A percentile compares a stretch with the other conserved stretches of the same genome.
phyloP scores from a whole-genome alignment of 257 asterid species.

The Penstemon davidsonii region DNA sequence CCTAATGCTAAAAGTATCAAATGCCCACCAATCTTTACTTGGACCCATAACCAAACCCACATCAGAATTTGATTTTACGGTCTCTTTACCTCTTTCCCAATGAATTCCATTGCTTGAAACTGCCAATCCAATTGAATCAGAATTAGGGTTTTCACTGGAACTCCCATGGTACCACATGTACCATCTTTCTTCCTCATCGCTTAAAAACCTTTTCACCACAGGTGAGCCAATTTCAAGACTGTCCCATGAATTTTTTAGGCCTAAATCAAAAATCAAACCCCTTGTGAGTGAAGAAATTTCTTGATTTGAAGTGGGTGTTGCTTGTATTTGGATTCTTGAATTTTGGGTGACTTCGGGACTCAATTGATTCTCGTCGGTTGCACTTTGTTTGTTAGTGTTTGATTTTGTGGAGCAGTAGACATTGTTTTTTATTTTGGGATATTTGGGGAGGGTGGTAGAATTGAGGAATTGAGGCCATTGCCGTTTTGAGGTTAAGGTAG shows the following conservation, averaged over 20 bases:
- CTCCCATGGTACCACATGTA: slow-evolving; percentile 87
- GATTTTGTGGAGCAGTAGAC: slow-evolving; percentile 61
- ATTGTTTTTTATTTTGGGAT: slow-evolving; percentile 29
- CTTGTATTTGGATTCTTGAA: slow-evolving; percentile 39
- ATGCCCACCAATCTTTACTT: slow-evolving; percentile 90
- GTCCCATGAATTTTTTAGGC: slow-evolving; percentile 67
- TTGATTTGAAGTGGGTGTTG: slow-evolving; percentile 32
- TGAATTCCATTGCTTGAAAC: slow-evolving; percentile 84
- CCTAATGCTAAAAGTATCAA: slow-evolving; percentile 69
- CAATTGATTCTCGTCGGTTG: slow-evolving; percentile 35
- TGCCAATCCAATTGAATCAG: slow-evolving; percentile 74
- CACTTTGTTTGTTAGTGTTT: slow-evolving; percentile 43
- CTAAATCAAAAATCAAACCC: slow-evolving; percentile 75
- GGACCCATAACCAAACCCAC: slow-evolving; percentile 72
- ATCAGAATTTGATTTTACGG: slow-evolving; percentile 55
- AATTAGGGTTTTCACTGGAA: slow-evolving; percentile 34
- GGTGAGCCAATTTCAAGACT: slow-evolving; percentile 79
- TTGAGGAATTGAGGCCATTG: slow-evolving; percentile 33
- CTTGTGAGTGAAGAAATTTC: slow-evolving; percentile 43
- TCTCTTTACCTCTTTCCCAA: slow-evolving; percentile 76
- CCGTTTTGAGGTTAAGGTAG: slow-evolving; percentile 37
- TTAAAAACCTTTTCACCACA: slow-evolving; percentile 74
- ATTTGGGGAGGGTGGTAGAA: slow-evolving; percentile 24
- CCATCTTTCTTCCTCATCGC: slow-evolving; percentile 96
- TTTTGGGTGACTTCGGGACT: slow-evolving; percentile 26